A percentile compares a stretch with the other conserved stretches of the same genome.
phyloP scores from a whole-genome alignment of 805 yeast species.

The Zygoascus bituminiphila region DNA sequence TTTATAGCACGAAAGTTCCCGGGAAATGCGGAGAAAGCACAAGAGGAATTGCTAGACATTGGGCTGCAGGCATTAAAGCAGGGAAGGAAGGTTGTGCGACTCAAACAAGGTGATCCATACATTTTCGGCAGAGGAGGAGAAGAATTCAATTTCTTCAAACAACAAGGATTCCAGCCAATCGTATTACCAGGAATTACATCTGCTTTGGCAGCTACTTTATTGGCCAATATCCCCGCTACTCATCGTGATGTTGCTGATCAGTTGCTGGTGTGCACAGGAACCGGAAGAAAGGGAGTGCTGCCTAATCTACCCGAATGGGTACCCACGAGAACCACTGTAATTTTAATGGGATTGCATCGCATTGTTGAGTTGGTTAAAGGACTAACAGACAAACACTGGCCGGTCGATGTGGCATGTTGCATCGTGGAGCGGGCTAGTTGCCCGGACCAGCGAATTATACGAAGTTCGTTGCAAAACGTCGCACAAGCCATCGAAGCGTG shows the following conservation, averaged over 20 bases:
- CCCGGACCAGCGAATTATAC: conserved; percentile 79
- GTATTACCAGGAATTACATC: conserved; percentile 88
- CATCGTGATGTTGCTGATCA: conserved; percentile 91
- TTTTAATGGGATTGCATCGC: conserved; percentile 84
- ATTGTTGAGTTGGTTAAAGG: conserved; percentile 30
- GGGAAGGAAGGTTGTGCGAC: conserved; percentile 75
- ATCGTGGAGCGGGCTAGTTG: conserved; percentile 88
- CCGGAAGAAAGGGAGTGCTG: conserved; percentile 78
- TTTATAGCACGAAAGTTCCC: conserved; percentile 93
- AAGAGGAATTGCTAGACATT: conserved; percentile 65
- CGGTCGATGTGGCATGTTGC: conserved; percentile 63
- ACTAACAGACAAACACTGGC: conserved; percentile 57
- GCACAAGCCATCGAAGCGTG: conserved; percentile 64
- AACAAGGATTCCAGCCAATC: conserved; percentile 58
- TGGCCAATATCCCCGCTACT: conserved; percentile 80
- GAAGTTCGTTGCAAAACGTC: conserved; percentile 60
- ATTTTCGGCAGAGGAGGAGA: conserved; percentile 96
- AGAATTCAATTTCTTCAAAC: conserved; percentile 61
- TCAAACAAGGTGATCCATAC: conserved; percentile 96
- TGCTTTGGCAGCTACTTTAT: conserved; percentile 79
- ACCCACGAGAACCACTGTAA: conserved; percentile 68
- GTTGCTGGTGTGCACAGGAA: conserved; percentile 87
- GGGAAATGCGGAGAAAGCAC: conserved; percentile 93
- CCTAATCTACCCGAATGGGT: conserved; percentile 74
- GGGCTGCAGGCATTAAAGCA: conserved; percentile 57